A percentile compares a stretch with the other conserved stretches of the same genome.
phyloP scores from a whole-genome alignment of 257 asterid species.

The Solanum acaule region DNA sequence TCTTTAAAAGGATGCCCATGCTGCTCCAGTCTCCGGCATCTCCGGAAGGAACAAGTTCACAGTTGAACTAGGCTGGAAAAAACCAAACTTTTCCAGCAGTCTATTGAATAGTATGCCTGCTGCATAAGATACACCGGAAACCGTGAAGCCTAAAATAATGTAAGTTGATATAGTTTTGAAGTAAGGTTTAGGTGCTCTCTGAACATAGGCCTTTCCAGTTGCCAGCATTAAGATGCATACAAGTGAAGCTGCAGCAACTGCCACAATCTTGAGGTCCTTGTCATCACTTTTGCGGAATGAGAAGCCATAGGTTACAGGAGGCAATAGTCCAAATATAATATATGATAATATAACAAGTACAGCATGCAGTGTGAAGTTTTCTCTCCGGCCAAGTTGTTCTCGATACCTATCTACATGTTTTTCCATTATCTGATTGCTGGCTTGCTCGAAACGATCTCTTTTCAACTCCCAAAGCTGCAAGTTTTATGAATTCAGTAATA shows the following conservation, averaged over 20 bases:
- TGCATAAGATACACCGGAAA: slow-evolving; percentile 52
- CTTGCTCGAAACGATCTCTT: slow-evolving; percentile 25
- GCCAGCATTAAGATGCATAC: slow-evolving; percentile 38
- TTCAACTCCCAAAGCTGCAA: slow-evolving; percentile 72
- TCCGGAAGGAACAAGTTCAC: slow-evolving; percentile 10
- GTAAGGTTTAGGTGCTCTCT: slow-evolving; percentile 50
- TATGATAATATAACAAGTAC: slow-evolving; percentile 42
- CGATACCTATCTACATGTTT: slow-evolving; percentile 40
- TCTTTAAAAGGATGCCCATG: slow-evolving; percentile 40
- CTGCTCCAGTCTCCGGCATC: slow-evolving; percentile 7
- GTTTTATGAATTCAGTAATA: neutral
- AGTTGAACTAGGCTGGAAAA: slow-evolving; percentile 35
- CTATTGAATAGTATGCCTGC: slow-evolving; percentile 45
- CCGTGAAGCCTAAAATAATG: slow-evolving; percentile 41
- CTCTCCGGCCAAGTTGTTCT: slow-evolving; percentile 56
- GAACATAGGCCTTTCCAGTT: slow-evolving; percentile 38
- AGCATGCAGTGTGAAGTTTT: slow-evolving; percentile 55
- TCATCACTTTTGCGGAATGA: slow-evolving; percentile 51
- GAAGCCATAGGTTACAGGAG: slow-evolving; percentile 58
- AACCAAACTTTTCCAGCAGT: slow-evolving; percentile 45
- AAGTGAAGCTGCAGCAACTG: slow-evolving; percentile 50
- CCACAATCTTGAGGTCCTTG: slow-evolving; percentile 59
- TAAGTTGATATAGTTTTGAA: slow-evolving; percentile 34
- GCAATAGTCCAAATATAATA: slow-evolving; percentile 53
- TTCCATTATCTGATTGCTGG: slow-evolving; percentile 18